phyloP scores from a whole-genome alignment of 2,329 filamentous ascomycete species.

The Macrophomina tecta region DNA sequence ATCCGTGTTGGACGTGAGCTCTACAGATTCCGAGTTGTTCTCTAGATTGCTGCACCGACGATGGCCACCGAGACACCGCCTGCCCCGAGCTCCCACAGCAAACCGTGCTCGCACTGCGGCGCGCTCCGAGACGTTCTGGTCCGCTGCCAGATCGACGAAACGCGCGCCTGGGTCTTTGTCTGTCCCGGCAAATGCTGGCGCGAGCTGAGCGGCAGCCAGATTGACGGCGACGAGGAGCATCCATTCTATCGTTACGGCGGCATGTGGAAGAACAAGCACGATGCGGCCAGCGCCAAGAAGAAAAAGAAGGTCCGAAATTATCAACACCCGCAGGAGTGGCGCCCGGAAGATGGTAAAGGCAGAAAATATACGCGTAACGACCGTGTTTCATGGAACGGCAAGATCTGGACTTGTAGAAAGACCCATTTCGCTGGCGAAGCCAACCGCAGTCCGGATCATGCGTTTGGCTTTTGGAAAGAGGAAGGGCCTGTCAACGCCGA shows the following conservation, averaged over 20 bases:
- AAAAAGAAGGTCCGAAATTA: slow-evolving; percentile 34
- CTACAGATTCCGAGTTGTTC: slow-evolving; percentile 34
- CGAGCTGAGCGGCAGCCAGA: slow-evolving; percentile 50
- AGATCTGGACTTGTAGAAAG: slow-evolving; percentile 19
- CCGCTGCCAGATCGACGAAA: slow-evolving; percentile 51
- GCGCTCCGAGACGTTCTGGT: slow-evolving; percentile 47
- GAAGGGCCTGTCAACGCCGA: slow-evolving; percentile 12
- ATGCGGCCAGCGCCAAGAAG: slow-evolving; percentile 44
- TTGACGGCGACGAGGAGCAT: slow-evolving; percentile 48
- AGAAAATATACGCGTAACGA: slow-evolving; percentile 18
- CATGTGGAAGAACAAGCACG: slow-evolving; percentile 43
- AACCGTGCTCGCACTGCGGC: slow-evolving; percentile 50
- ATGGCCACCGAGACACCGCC: slow-evolving; percentile 5
- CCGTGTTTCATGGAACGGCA: slow-evolving; percentile 12
- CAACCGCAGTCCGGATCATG: slow-evolving; percentile 1
- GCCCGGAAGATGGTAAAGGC: neutral
- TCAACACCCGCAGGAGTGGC: neutral
- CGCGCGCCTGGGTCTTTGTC: slow-evolving; percentile 51
- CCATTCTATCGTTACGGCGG: slow-evolving; percentile 40
- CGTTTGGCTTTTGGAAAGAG: slow-evolving; percentile 7
- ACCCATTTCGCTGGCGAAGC: slow-evolving; percentile 7
- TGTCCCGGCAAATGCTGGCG: slow-evolving; percentile 53
- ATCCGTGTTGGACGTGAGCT: slow-evolving; percentile 32
- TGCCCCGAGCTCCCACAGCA: slow-evolving; percentile 34
- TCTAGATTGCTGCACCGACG: slow-evolving; percentile 21